These are phyloP conservation scores for Ophiostoma ips DNA, from an alignment of 2,329 filamentous ascomycete species.

Conservation along the genomic window DNA sequence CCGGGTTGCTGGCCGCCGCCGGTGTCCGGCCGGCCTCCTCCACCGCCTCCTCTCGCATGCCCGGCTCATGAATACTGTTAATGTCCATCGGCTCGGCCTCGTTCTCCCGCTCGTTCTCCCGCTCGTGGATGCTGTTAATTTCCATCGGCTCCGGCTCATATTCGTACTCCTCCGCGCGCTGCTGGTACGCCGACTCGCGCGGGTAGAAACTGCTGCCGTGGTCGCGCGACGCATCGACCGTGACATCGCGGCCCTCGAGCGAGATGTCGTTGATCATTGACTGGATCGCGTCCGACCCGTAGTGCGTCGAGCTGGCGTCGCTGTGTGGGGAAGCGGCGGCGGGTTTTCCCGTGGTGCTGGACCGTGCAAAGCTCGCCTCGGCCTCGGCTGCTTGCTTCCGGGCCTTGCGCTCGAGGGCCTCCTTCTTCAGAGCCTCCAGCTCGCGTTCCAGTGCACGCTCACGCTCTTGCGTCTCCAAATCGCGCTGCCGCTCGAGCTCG, in stretches of 20 bases:
- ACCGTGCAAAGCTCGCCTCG: neutral
- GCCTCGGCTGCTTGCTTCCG: neutral
- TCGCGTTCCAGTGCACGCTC: too few species aligned
- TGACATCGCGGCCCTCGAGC: slow-evolving; percentile 6
- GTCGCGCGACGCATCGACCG: neutral
- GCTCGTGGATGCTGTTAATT: neutral
- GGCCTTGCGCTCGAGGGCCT: too few species aligned
- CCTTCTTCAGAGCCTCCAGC: too few species aligned
- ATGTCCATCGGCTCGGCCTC: neutral
- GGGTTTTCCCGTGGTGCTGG: neutral
- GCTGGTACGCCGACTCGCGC: neutral
- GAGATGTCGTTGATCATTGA: slow-evolving; percentile 10
- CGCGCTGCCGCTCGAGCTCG: neutral
- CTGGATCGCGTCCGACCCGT: slow-evolving; percentile 9
- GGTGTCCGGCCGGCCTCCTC: too few species aligned
- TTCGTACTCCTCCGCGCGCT: neutral
- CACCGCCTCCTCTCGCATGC: too few species aligned
- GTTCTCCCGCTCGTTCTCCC: neutral
- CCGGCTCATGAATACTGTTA: neutral
- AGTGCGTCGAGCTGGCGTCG: slow-evolving; percentile 8
- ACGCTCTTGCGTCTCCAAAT: neutral
- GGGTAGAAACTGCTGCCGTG: neutral
- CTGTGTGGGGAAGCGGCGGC: neutral
- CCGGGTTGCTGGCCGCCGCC: too few species aligned
- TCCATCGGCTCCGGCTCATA: neutral